Base-by-base conservation (phyloP, 2,329 filamentous ascomycete species). In the Westerdykella ornata region DNA sequence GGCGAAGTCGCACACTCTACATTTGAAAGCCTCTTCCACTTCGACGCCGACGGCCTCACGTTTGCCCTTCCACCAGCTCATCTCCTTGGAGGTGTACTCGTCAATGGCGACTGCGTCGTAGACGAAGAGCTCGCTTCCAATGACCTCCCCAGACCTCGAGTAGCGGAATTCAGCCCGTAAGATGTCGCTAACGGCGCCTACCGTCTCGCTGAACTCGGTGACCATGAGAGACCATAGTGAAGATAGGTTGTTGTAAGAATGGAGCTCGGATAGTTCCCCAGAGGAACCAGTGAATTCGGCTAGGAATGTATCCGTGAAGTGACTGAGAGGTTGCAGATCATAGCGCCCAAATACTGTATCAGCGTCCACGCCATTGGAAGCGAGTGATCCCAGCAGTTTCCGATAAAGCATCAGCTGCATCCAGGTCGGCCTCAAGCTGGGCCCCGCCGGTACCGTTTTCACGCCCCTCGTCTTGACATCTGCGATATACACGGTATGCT, bases 341-440 rank as follows among this genome's bases (percentile, higher is more conserved):
- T 95, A 94, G 1, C 88, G 81, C 5, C 72, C 62, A 43, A 90
- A 81, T 1, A 97, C 72, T 0, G 72, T 68, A 15, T 78, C 66
- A 28, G 88, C 85, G 42, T 88, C 78, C 0, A 95, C 73, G 6
- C 76, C 74, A 37, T 82, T 82, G 0, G 78, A 75, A 1, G 84
- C 85, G 54, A 97, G 79, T 2, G 81, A 75, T 8, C 81, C 79
- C n/a, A 98, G 72, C 39, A 97, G 80, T 18, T 82, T 81, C 51
- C 90, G 88, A 60, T 97, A 98, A 0, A 97, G 71, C 66, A 94
- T 88, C 0, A 97, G 72, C 60, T 98, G 92, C 45, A 96, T 82
- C 53, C 83, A 80, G 1, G 88, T 86, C 0, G 87, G 86, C 9
- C 84, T 78, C 34, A 87, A 73, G 0, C 81, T 77, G 1, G 78